A percentile compares a stretch with the other conserved stretches of the same genome.
Evolutionary conservation across 1,284 basidiomycete genomes (phyloP).

Genomic region (Fomes fomentarius): DNA sequence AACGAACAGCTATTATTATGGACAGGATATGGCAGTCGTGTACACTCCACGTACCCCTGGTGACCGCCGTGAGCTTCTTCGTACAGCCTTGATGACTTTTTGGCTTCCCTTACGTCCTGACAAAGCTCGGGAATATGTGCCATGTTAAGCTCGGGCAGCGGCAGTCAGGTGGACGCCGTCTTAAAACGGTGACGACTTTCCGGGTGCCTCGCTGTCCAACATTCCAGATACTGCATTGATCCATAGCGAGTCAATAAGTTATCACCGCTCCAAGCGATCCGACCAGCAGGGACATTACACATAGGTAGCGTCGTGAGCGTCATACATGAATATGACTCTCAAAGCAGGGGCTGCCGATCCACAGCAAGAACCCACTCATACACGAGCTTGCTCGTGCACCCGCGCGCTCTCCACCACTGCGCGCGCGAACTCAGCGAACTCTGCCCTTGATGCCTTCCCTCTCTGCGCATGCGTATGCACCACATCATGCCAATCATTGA

Average conservation of each 20-base stretch:
- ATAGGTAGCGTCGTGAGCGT: not conserved
- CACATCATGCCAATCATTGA: too few relatives aligned
- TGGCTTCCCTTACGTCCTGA: too few relatives aligned
- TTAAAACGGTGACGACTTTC: too few relatives aligned
- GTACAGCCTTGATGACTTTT: too few relatives aligned
- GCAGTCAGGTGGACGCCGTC: too few relatives aligned
- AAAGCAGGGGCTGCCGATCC: not conserved
- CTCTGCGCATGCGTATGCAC: constrained; percentile 24
- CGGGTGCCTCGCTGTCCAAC: too few relatives aligned
- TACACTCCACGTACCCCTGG: not conserved
- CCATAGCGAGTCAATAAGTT: not conserved
- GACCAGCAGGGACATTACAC: not conserved
- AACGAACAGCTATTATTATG: not conserved
- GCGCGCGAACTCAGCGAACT: constrained; percentile 30
- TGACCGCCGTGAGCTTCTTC: not conserved
- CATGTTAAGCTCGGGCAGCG: too few relatives aligned
- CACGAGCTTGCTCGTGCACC: constrained; percentile 4
- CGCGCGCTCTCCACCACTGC: constrained; percentile 21
- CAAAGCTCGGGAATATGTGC: too few relatives aligned
- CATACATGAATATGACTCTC: not conserved
- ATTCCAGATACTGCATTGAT: not conserved
- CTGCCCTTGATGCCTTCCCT: constrained; percentile 29
- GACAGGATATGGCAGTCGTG: not conserved
- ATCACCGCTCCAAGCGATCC: not conserved
- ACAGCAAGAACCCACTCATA: not conserved